Evolutionary conservation across 108 stramenopile species (phyloP).

Genomic region (Mediolabrus comicus): DNA sequence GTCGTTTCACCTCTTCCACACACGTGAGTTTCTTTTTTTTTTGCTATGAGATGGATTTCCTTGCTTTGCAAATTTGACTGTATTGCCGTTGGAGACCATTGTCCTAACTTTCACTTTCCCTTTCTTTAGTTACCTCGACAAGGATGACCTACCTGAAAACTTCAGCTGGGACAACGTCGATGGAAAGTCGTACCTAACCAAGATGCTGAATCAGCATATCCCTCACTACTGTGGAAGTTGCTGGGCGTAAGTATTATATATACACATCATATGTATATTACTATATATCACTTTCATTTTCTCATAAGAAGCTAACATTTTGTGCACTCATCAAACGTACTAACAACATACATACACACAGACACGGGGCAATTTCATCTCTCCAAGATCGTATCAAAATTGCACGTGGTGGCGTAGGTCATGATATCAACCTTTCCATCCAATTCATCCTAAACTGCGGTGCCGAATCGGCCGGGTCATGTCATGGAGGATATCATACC

Average conservation of each 20-base stretch:
- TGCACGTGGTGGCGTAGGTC: conserved; percentile 60
- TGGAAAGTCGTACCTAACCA: conserved; percentile 78
- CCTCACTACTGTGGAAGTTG: conserved; percentile 59
- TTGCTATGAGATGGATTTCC: not conserved
- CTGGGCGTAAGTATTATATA: no score
- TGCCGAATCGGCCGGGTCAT: conserved; percentile 56
- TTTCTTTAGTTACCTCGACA: conserved; percentile 18
- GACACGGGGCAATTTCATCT: conserved; percentile 76
- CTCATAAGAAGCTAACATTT: no score
- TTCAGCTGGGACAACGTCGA: conserved; percentile 78
- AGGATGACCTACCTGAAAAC: conserved; percentile 38
- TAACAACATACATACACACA: no score
- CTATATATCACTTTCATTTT: no score
- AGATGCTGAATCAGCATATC: conserved; percentile 90
- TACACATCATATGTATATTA: no score
- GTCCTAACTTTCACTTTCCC: not conserved
- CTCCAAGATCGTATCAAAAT: conserved; percentile 94
- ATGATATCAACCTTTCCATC: conserved; percentile 66
- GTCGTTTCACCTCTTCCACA: conserved; percentile 38
- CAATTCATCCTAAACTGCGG: conserved; percentile 91
- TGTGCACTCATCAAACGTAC: no score
- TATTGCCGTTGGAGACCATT: not conserved
- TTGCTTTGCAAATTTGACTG: no score
- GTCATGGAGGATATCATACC: conserved; percentile 74
- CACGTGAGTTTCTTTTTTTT: conserved; percentile 28